Evolutionary conservation across 352 stramenopile genomes (phyloP).

Genomic region (Phytophthora hibernalis): DNA sequence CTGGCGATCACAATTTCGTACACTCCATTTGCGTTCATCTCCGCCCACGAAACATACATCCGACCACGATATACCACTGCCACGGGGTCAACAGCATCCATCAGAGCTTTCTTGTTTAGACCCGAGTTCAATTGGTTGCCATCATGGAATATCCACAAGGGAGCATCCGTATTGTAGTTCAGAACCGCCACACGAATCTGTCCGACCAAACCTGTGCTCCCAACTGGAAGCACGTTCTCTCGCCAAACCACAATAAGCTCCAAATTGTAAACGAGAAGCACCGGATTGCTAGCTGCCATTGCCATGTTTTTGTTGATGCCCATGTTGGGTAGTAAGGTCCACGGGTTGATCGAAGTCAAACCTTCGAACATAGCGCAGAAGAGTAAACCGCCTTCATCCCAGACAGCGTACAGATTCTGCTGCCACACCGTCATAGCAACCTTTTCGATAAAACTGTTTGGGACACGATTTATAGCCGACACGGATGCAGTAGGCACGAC

Average conservation of each 20-base stretch:
- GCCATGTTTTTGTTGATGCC: slow-evolving; percentile 62
- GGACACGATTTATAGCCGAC: slow-evolving; percentile 52
- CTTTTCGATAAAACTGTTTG: slow-evolving; percentile 62
- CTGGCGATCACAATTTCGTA: slow-evolving; percentile 63
- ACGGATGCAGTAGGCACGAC: slow-evolving; percentile 30
- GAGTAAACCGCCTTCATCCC: slow-evolving; percentile 71
- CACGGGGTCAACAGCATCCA: slow-evolving; percentile 52
- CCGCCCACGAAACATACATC: slow-evolving; percentile 71
- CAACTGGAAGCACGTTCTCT: slow-evolving; percentile 39
- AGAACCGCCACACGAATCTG: slow-evolving; percentile 65
- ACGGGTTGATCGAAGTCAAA: slow-evolving; percentile 39
- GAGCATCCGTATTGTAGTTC: slow-evolving; percentile 59
- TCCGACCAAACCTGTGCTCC: slow-evolving; percentile 32
- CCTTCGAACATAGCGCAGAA: slow-evolving; percentile 66
- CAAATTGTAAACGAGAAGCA: slow-evolving; percentile 67
- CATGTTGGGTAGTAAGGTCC: slow-evolving; percentile 74
- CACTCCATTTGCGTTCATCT: slow-evolving; percentile 41
- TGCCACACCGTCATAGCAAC: slow-evolving; percentile 53
- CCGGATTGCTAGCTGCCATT: slow-evolving; percentile 51
- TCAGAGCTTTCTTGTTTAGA: slow-evolving; percentile 56
- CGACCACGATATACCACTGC: slow-evolving; percentile 54
- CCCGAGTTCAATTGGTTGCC: slow-evolving; percentile 47
- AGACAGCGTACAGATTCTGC: slow-evolving; percentile 62
- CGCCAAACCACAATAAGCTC: slow-evolving; percentile 69
- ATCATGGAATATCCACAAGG: slow-evolving; percentile 81